Evolutionary conservation across 805 yeast species (phyloP).

Genomic region (Candida tallmaniae): DNA sequence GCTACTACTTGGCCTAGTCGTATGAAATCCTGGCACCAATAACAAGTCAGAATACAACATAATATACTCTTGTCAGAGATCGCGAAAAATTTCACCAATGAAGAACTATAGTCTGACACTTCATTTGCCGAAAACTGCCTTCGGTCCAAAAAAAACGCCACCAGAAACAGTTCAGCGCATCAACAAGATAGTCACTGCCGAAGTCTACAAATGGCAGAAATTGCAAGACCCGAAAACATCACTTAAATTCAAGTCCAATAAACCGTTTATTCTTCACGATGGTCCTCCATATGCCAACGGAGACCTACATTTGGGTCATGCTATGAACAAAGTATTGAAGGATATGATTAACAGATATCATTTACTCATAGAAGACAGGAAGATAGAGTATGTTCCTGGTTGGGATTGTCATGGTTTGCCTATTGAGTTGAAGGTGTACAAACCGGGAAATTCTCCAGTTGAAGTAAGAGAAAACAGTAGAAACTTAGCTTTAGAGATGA

Average conservation of each 20-base stretch:
- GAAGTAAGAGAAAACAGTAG: constrained; percentile 65
- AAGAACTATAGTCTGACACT: constrained; percentile 45
- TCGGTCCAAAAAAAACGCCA: too few relatives aligned
- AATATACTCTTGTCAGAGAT: too few relatives aligned
- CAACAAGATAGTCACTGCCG: constrained; percentile 49
- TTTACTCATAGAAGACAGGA: constrained; percentile 51
- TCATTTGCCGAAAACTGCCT: constrained; percentile 62
- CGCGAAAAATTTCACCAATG: constrained; percentile 3
- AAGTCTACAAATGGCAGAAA: constrained; percentile 60
- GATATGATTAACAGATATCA: constrained; percentile 79
- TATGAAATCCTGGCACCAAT: too few relatives aligned
- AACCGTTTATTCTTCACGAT: constrained; percentile 80
- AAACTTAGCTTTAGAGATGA: constrained; percentile 64
- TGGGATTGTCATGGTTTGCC: constrained; percentile 99
- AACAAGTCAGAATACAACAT: too few relatives aligned
- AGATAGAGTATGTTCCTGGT: constrained; percentile 78
- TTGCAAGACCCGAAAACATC: background rate
- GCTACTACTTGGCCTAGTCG: too few relatives aligned
- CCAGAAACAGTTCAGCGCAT: too few relatives aligned
- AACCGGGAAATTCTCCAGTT: constrained; percentile 22
- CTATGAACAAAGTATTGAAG: constrained; percentile 82
- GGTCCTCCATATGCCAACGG: constrained; percentile 99
- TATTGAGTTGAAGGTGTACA: constrained; percentile 77
- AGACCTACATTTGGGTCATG: constrained; percentile 86
- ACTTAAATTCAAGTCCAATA: too few relatives aligned